Evolutionary conservation across 495 filamentous ascomycete species (phyloP).

Genomic region (Penicillium parvum): DNA sequence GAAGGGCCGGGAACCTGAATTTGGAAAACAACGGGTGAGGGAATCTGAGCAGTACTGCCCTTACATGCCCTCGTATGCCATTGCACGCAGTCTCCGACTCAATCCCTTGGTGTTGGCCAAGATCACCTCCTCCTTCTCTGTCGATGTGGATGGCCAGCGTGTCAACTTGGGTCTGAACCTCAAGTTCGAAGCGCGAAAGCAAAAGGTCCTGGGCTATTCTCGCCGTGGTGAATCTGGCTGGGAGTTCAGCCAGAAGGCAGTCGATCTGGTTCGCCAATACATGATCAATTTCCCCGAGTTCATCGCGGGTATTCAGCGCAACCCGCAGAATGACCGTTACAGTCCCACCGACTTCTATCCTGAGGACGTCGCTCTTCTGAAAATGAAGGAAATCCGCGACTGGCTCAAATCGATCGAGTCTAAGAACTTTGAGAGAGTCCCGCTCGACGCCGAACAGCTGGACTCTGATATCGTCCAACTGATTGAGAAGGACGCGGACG

Average conservation of each 20-base stretch:
- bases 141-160: constrained; percentile 69
- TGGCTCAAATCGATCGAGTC: constrained; percentile 90
- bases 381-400: constrained; percentile 74
- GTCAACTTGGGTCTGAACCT: constrained; percentile 92
- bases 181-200: constrained; percentile 92
- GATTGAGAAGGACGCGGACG: constrained; percentile 75
- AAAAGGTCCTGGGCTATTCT: constrained; percentile 95
- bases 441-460: constrained; percentile 90
- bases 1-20: constrained; percentile 70
- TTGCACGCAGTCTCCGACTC: constrained; percentile 74
- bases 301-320: constrained; percentile 76
- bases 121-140: constrained; percentile 88
- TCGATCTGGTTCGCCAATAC: constrained; percentile 76
- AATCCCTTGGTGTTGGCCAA: constrained; percentile 89
- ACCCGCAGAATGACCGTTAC: constrained; percentile 69
- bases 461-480: constrained; percentile 82
- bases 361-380: constrained; percentile 56
- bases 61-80: constrained; percentile 81
- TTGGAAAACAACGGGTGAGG: constrained; percentile 66
- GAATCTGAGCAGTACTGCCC: constrained; percentile 60
- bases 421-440: constrained; percentile 87
- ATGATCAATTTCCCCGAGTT: constrained; percentile 95
- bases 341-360: constrained; percentile 84
- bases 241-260: constrained; percentile 88
- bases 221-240: constrained; percentile 78